Conservation (phyloP, 2,329 filamentous ascomycete species). For the Fusarium secorum region DNA sequence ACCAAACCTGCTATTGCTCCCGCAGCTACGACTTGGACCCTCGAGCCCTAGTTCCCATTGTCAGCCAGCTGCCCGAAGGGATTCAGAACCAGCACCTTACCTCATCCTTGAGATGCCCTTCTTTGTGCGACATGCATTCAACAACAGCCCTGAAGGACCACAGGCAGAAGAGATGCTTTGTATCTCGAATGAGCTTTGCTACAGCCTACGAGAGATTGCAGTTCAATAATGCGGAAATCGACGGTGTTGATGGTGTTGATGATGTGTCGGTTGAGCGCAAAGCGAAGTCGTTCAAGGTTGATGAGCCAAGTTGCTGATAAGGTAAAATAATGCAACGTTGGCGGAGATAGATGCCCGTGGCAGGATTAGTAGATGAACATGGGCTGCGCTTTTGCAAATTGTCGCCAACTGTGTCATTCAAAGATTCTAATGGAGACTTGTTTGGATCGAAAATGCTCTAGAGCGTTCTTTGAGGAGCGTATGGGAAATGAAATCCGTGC, state of each 20-base stretch:
- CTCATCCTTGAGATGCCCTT: constrained; percentile 65
- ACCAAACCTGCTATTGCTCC: constrained; percentile 79
- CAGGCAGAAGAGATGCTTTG: constrained; percentile 26
- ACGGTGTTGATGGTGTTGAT: background rate
- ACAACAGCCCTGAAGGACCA: constrained; percentile 32
- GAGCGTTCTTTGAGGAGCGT: background rate
- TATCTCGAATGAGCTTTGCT: constrained; percentile 12
- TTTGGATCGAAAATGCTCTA: background rate
- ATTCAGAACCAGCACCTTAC: constrained; percentile 44
- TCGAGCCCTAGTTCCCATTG: constrained; percentile 56
- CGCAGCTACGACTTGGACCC: constrained; percentile 63
- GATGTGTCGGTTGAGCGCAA: constrained; percentile 33
- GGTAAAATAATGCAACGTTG: constrained; percentile 14
- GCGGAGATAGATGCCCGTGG: constrained; percentile 33
- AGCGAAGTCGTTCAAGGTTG: constrained; percentile 46
- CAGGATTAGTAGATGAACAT: background rate
- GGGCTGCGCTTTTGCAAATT: background rate
- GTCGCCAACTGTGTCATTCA: background rate
- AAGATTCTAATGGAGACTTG: background rate
- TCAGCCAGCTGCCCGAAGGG: constrained; percentile 6
- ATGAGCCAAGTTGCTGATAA: constrained; percentile 23
- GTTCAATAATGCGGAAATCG: background rate
- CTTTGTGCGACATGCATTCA: constrained; percentile 49
- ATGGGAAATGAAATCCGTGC: constrained; percentile 16
- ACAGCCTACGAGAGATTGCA: background rate